These are phyloP conservation scores for Apiospora aurea DNA, from an alignment of 2,329 filamentous ascomycete species.

Conservation along the genomic window DNA sequence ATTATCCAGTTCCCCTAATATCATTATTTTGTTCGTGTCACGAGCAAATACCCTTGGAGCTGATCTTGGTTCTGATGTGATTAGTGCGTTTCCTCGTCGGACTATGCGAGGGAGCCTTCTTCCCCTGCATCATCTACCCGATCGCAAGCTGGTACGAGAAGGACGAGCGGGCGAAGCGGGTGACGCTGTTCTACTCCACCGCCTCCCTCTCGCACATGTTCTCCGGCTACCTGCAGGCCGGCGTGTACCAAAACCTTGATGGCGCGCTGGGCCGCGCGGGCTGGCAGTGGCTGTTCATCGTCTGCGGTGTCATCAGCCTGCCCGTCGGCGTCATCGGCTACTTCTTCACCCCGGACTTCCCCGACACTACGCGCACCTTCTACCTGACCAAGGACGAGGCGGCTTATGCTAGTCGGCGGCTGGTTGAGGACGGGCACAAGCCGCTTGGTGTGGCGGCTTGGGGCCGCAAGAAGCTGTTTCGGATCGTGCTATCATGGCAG, in stretches of 20 bases:
- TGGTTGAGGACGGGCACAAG: slow-evolving; percentile 22
- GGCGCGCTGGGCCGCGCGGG: slow-evolving; percentile 50
- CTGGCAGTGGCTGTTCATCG: slow-evolving; percentile 57
- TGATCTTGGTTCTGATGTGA: slow-evolving; percentile 32
- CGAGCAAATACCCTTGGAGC: neutral
- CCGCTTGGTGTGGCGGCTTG: slow-evolving; percentile 22
- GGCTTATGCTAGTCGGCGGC: slow-evolving; percentile 1
- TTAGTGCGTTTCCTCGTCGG: slow-evolving; percentile 27
- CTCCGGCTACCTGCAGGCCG: slow-evolving; percentile 24
- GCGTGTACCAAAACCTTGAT: slow-evolving; percentile 23
- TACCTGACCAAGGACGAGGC: slow-evolving; percentile 5
- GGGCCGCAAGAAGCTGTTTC: slow-evolving; percentile 19
- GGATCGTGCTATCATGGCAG: slow-evolving; percentile 15
- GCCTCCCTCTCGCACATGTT: slow-evolving; percentile 20
- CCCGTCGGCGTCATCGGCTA: slow-evolving; percentile 56
- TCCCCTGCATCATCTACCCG: slow-evolving; percentile 33
- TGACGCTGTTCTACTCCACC: slow-evolving; percentile 28
- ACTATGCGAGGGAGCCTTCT: slow-evolving; percentile 40
- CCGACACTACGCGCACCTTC: neutral
- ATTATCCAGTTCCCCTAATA: slow-evolving; percentile 22
- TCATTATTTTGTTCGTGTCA: slow-evolving; percentile 28
- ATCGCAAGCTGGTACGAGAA: slow-evolving; percentile 29
- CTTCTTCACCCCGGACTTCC: slow-evolving; percentile 34
- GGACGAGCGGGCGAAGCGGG: slow-evolving; percentile 27
- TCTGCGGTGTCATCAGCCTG: slow-evolving; percentile 58